Conservation (phyloP, 1,284 basidiomycete species). For the Dichomitus squalens region DNA sequence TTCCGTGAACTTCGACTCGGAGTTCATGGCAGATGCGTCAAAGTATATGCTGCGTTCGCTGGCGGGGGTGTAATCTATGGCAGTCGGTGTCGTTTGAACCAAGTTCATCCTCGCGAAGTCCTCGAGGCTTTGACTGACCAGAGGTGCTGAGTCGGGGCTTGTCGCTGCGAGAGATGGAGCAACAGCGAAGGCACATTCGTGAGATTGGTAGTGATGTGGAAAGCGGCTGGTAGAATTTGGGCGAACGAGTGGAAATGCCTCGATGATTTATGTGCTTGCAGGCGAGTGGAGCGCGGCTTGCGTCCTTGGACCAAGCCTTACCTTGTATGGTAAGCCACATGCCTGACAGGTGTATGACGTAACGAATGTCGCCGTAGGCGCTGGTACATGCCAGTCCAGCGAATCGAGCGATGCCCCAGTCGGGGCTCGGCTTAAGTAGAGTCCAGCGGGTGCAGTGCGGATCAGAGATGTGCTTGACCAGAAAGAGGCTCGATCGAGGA, state of each 20-base stretch:
- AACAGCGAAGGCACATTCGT: too few relatives aligned
- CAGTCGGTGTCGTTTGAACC: slow-evolving; percentile 3
- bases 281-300: too few relatives aligned
- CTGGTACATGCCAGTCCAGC: too few relatives aligned
- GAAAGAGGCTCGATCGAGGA: not conserved
- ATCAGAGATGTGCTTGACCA: not conserved
- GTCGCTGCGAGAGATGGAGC: too few relatives aligned
- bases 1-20: not conserved
- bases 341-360: slow-evolving; percentile 20
- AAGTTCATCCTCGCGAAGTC: not conserved
- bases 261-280: too few relatives aligned
- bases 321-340: slow-evolving; percentile 13
- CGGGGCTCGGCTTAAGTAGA: too few relatives aligned
- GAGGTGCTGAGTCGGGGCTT: too few relatives aligned
- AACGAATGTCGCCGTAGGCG: not conserved
- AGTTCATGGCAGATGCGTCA: slow-evolving; percentile 38
- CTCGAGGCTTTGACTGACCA: not conserved
- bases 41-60: slow-evolving; percentile 43
- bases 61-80: slow-evolving; percentile 21
- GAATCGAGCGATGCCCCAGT: too few relatives aligned
- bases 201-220: too few relatives aligned
- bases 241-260: too few relatives aligned
- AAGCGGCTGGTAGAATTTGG: too few relatives aligned
- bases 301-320: not conserved
- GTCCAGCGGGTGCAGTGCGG: not conserved